phyloP scores from a whole-genome alignment of 2,329 filamentous ascomycete genomes.

The Exophiala xenobiotica region DNA sequence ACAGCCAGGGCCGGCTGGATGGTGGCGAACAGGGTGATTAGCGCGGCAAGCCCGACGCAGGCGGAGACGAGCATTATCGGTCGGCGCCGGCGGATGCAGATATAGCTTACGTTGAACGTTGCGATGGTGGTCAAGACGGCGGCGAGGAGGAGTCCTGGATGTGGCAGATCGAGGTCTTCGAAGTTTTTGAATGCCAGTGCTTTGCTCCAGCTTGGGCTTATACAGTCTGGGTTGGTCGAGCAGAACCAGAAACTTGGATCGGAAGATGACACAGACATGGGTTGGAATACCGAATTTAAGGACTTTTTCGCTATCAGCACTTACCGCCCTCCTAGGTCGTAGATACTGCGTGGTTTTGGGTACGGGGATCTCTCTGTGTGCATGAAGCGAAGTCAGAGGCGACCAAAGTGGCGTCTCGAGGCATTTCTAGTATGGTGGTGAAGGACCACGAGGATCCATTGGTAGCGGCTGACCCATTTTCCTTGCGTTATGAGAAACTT shows the following conservation, averaged over 20 bases:
- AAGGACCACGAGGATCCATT: constrained; percentile 20
- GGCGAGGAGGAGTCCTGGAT: not conserved
- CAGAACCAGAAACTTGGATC: constrained; percentile 20
- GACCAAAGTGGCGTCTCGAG: constrained; percentile 4
- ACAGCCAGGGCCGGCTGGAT: constrained; percentile 32
- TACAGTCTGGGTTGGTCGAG: constrained; percentile 8
- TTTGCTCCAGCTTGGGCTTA: constrained; percentile 5
- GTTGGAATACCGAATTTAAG: constrained; percentile 12
- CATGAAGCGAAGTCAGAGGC: constrained; percentile 3
- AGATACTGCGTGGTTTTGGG: constrained; percentile 1
- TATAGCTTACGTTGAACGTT: constrained; percentile 10
- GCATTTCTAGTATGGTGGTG: constrained; percentile 19
- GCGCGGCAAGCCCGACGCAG: constrained; percentile 21
- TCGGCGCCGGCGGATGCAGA: constrained; percentile 5
- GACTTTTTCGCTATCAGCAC: constrained; percentile 4
- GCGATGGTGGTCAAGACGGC: constrained; percentile 6
- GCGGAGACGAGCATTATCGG: constrained; percentile 16
- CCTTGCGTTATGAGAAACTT: not conserved
- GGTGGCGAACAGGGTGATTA: constrained; percentile 28
- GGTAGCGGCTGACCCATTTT: not conserved
- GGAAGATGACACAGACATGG: constrained; percentile 17
- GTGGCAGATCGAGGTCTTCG: not conserved
- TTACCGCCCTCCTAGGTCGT: constrained; percentile 5
- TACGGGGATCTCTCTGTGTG: not conserved
- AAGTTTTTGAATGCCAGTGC: not conserved